Evolutionary conservation across 768 basidiomycete species (phyloP).

Genomic region (Suillus lakei): DNA sequence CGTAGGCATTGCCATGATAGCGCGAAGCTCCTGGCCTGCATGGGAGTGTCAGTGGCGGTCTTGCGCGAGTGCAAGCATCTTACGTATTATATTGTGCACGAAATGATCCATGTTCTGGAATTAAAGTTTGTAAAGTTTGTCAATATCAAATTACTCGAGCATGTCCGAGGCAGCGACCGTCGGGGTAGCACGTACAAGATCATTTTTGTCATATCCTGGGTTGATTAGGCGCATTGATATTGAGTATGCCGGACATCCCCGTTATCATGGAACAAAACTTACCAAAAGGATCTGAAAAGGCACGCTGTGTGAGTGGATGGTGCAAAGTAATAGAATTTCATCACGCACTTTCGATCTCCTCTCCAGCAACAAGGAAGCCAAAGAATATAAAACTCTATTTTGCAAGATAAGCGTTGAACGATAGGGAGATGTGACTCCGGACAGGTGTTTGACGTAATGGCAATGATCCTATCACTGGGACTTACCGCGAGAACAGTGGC

Average conservation of each 20-base stretch:
- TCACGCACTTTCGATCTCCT: slow-evolving; percentile 73
- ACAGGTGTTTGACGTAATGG: not conserved
- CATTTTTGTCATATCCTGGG: slow-evolving; percentile 71
- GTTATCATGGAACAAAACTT: slow-evolving; percentile 17
- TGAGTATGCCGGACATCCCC: not conserved
- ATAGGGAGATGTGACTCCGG: not conserved
- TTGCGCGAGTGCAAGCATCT: slow-evolving; percentile 18
- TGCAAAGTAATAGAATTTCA: not conserved
- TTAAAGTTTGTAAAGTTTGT: slow-evolving; percentile 8
- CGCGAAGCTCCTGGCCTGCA: slow-evolving; percentile 61
- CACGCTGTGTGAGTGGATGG: not conserved
- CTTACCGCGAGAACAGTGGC: slow-evolving; percentile 57
- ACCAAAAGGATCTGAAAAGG: slow-evolving; percentile 50
- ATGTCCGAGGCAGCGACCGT: slow-evolving; percentile 16
- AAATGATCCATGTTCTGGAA: slow-evolving; percentile 70
- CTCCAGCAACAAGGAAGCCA: slow-evolving; percentile 74
- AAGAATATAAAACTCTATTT: slow-evolving; percentile 69
- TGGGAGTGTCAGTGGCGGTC: slow-evolving; percentile 7
- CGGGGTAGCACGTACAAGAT: slow-evolving; percentile 49
- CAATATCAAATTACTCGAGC: slow-evolving; percentile 7
- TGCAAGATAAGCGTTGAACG: slow-evolving; percentile 9
- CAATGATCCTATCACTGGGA: slow-evolving; percentile 5
- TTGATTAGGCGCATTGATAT: not conserved
- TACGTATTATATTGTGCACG: slow-evolving; percentile 70
- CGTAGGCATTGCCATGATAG: slow-evolving; percentile 61